Evolutionary conservation across 768 basidiomycete genomes (phyloP).

Genomic region (Boletellus emodensis): DNA sequence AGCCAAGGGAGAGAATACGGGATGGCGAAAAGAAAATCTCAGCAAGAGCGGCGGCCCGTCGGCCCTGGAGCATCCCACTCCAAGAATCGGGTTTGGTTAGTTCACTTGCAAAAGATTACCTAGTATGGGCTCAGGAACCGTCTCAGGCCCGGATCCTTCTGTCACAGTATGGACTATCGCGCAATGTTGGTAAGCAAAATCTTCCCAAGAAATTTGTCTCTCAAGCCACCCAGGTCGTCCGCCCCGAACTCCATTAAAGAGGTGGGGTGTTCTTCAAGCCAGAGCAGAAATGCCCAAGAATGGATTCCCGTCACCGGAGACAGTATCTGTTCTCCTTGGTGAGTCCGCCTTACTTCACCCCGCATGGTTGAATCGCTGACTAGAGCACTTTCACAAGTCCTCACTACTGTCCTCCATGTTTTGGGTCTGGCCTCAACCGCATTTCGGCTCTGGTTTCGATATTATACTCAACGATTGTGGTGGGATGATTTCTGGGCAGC

Average conservation of each 20-base stretch:
- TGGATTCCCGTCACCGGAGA: conserved; percentile 4
- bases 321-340: conserved; percentile 18
- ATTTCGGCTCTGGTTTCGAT: conserved; percentile 27
- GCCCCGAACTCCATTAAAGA: neutral
- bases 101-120: neutral
- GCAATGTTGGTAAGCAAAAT: neutral
- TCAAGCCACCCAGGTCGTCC: neutral
- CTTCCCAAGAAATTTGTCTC: neutral
- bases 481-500: conserved; percentile 29
- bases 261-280: neutral
- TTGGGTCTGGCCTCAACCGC: conserved; percentile 18
- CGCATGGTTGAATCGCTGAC: neutral
- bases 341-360: neutral
- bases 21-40: too few species aligned
- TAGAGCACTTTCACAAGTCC: conserved; percentile 8
- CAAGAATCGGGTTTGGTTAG: neutral
- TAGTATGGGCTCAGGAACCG: neutral
- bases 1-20: too few species aligned
- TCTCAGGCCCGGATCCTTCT: neutral
- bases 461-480: conserved; percentile 22
- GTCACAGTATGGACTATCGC: neutral
- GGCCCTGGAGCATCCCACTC: too few species aligned
- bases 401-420: conserved; percentile 18
- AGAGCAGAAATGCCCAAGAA: conserved; percentile 2
- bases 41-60: neutral